phyloP scores from a whole-genome alignment of 176 grass and related monocot species.

The Poa annua region DNA sequence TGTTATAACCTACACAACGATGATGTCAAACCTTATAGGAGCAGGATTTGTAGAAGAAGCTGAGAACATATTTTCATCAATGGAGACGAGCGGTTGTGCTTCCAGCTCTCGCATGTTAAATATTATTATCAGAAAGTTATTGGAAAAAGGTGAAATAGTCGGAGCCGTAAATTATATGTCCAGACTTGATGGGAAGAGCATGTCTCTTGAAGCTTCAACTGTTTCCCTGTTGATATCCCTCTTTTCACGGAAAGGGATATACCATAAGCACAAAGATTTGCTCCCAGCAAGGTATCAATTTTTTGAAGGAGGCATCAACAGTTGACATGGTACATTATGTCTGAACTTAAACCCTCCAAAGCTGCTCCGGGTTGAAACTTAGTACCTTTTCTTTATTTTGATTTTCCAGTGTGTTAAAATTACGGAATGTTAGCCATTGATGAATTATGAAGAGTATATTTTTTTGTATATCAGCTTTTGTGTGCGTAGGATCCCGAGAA shows the following conservation, averaged over 20 bases:
- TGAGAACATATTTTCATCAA: neutral
- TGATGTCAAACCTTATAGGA: neutral
- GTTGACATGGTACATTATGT: too few species aligned
- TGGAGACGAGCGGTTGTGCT: neutral
- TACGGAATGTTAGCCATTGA: neutral
- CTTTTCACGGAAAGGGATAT: neutral
- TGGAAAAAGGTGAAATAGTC: neutral
- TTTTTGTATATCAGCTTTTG: neutral
- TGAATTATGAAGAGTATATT: neutral
- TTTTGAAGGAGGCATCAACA: neutral
- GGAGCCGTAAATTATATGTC: neutral
- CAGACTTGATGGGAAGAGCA: neutral
- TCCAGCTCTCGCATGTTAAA: neutral
- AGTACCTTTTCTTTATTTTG: too few species aligned
- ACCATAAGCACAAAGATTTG: neutral
- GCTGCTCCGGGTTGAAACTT: too few species aligned
- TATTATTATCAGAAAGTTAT: neutral
- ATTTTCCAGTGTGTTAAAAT: too few species aligned
- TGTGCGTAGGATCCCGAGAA: neutral
- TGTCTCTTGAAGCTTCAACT: neutral
- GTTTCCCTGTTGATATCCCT: neutral
- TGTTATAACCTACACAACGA: neutral
- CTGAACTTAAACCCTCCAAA: too few species aligned
- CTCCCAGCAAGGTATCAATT: neutral
- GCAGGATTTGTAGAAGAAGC: neutral